These are phyloP conservation scores for Blastocystis sp. DNA, from an alignment of 352 stramenopile species.

Conservation along the genomic window DNA sequence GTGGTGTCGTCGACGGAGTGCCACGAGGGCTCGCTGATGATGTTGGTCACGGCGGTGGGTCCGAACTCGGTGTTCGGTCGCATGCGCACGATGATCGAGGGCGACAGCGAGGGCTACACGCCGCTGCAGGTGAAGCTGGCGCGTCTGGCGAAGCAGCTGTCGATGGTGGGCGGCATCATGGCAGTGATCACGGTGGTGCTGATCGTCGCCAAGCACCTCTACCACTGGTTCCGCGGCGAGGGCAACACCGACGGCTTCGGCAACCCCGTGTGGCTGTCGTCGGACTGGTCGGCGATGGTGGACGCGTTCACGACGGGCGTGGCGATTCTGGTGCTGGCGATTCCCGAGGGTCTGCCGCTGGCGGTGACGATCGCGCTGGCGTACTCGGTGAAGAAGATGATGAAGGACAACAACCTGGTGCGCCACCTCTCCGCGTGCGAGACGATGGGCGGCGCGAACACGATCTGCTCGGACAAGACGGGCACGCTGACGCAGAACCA, in stretches of 20 bases:
- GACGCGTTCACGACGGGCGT: slow-evolving; percentile 88
- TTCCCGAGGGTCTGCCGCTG: slow-evolving; percentile 89
- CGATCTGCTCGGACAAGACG: slow-evolving; percentile 96
- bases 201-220: slow-evolving; percentile 75
- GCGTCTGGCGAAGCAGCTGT: slow-evolving; percentile 86
- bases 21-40: slow-evolving; percentile 78
- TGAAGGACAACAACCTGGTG: slow-evolving; percentile 96
- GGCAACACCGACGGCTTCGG: slow-evolving; percentile 76
- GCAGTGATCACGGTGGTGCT: slow-evolving; percentile 84
- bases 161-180: slow-evolving; percentile 82
- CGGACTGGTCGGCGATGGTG: slow-evolving; percentile 79
- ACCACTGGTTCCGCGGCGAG: slow-evolving; percentile 65
- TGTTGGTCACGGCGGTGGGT: slow-evolving; percentile 84
- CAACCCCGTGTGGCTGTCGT: slow-evolving; percentile 81
- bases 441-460: slow-evolving; percentile 97
- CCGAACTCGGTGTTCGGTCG: slow-evolving; percentile 85
- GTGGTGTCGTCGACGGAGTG: slow-evolving; percentile 84
- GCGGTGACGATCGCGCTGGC: slow-evolving; percentile 92
- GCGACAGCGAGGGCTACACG: slow-evolving; percentile 84
- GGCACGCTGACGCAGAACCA: slow-evolving; percentile 95
- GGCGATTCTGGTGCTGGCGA: slow-evolving; percentile 91
- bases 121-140: slow-evolving; percentile 90
- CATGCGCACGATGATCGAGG: slow-evolving; percentile 86
- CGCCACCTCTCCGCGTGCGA: slow-evolving; percentile 94
- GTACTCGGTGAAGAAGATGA: slow-evolving; percentile 95